A percentile compares a stretch with the other conserved stretches of the same genome.
Conservation (phyloP, 257 asterid species). For the Phtheirospermum japonicum region DNA sequence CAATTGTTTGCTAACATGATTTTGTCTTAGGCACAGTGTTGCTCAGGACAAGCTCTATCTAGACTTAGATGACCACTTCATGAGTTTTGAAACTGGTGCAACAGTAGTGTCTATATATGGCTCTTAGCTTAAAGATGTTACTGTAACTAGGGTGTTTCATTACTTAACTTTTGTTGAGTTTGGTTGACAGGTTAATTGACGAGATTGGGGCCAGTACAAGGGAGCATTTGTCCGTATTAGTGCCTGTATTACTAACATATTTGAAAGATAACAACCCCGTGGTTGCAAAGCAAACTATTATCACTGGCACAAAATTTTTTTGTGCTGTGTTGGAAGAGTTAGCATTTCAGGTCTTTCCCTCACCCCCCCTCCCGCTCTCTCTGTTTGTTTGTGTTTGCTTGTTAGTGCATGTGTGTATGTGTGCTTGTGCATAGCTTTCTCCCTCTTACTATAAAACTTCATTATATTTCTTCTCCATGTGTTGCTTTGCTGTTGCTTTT, state of each 20-base stretch:
- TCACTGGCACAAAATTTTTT: conserved; percentile 67
- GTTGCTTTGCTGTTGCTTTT: conserved; percentile 23
- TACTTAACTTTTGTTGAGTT: conserved; percentile 25
- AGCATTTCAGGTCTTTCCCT: conserved; percentile 67
- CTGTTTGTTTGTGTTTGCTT: not conserved
- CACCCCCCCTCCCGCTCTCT: conserved; percentile 16
- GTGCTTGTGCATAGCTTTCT: conserved; percentile 3
- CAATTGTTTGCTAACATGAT: not conserved
- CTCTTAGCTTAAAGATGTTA: conserved; percentile 20
- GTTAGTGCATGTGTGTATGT: not conserved
- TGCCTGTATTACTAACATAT: conserved; percentile 65
- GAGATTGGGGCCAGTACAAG: conserved; percentile 65
- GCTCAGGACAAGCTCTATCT: too few species aligned
- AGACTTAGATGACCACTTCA: not conserved
- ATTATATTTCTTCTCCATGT: conserved; percentile 14
- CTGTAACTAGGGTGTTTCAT: conserved; percentile 13
- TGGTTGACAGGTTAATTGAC: conserved; percentile 71
- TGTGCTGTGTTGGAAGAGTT: conserved; percentile 67
- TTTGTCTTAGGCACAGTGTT: not conserved
- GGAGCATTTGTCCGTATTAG: conserved; percentile 55
- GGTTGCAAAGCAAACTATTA: conserved; percentile 73
- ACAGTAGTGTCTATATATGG: conserved; percentile 8
- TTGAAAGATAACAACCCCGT: conserved; percentile 57
- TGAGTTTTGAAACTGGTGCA: conserved; percentile 3
- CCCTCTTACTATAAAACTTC: conserved; percentile 17